Evolutionary conservation across 1,284 basidiomycete genomes (phyloP).

Genomic region (Cryptococcus sp.): DNA sequence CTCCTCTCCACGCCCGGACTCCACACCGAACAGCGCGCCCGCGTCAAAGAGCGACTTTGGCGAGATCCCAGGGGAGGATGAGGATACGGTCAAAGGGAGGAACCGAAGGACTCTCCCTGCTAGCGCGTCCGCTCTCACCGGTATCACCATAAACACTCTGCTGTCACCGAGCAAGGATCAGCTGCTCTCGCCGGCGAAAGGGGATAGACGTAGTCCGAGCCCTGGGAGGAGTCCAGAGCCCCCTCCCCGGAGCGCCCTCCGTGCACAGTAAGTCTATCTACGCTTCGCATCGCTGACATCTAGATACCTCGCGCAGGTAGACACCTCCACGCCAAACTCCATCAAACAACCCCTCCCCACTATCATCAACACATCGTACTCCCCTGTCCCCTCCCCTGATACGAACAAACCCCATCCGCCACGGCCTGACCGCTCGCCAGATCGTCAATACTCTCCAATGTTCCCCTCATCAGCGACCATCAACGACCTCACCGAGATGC

Average conservation of each 20-base stretch:
- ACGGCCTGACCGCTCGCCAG: slow-evolving; percentile 19
- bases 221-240: slow-evolving; percentile 41
- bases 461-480: slow-evolving; percentile 32
- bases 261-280: slow-evolving; percentile 33
- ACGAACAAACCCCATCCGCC: slow-evolving; percentile 10
- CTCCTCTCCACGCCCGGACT: background rate
- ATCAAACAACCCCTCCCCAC: slow-evolving; percentile 24
- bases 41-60: slow-evolving; percentile 32
- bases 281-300: background rate
- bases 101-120: slow-evolving; percentile 32
- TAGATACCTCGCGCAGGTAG: background rate
- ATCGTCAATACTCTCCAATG: slow-evolving; percentile 9
- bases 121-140: slow-evolving; percentile 7
- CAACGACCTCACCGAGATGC: slow-evolving; percentile 48
- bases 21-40: slow-evolving; percentile 15
- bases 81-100: slow-evolving; percentile 26
- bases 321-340: slow-evolving; percentile 3
- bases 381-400: slow-evolving; percentile 21
- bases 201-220: slow-evolving; percentile 14
- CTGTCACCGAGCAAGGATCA: slow-evolving; percentile 11
- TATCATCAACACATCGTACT: slow-evolving; percentile 37
- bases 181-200: slow-evolving; percentile 11
- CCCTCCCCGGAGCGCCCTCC: slow-evolving; percentile 43
- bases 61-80: slow-evolving; percentile 13
- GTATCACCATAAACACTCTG: slow-evolving; percentile 14